Evolutionary conservation across 495 filamentous ascomycete genomes (phyloP), one percentile per base, ranked within the genome.

Genomic region (Annulohypoxylon moriforme): DNA sequence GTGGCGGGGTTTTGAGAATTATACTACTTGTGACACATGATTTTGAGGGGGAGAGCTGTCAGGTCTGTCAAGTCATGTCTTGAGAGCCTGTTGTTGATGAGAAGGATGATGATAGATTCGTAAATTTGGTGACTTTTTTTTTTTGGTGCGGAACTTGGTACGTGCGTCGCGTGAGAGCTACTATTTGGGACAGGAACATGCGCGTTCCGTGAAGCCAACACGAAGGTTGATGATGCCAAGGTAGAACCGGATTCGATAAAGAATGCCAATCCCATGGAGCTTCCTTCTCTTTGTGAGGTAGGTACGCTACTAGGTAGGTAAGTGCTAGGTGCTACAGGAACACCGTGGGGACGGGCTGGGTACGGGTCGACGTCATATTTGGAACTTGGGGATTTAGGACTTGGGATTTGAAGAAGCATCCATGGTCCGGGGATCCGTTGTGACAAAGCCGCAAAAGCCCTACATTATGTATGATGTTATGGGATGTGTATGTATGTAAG

Each of bases 291-390:
- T 1, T 11, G 22, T 29, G 22, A 52, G 38, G 25, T 18, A 18
- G n/a, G n/a, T n/a, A n/a, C n/a, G n/a, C n/a, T n/a, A n/a, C n/a
- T n/a, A 52, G 38, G 25, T 18, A 18, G 10, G 14, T 9, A 47
- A 38, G 22, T 44, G 53, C 40, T 14, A 34, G 38, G 34, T 44
- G 53, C 40, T 25, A 46, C 59, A 50, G 36, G 55, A 55, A 55
- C 47, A 22, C 31, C 25, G 49, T 31, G 22, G 49, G 61, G 14
- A 61, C 25, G 46, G 46, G 34, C 16, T 36, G 34, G 57, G 29
- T 22, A 29, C 14, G 49, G 58, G 57, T 49, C 60, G 64, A 72
- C 64, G 69, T 72, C 69, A 72, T 72, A 22, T 57, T 27, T 71
- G 34, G 49, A 62, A 38, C 50, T 29, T 44, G 40, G 59, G 56